Evolutionary conservation across 768 basidiomycete genomes (phyloP).

Genomic region (Boletus pseudo-olivaceus): DNA sequence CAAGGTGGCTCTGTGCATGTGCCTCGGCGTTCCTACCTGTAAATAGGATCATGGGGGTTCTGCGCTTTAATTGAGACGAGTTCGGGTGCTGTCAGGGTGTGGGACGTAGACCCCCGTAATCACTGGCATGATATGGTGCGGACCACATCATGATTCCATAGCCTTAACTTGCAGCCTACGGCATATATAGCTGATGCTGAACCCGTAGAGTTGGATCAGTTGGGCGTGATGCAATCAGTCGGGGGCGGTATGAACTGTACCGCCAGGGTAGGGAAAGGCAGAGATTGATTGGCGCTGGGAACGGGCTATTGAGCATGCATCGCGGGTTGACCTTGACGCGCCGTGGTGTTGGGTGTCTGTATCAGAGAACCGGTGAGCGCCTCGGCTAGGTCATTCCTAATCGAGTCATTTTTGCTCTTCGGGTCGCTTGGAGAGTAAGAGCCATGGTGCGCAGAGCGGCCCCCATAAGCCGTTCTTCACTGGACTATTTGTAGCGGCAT

Average conservation of each 20-base stretch:
- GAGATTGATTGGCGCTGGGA: conserved; percentile 6
- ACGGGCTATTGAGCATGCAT: neutral
- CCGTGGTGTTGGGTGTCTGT: neutral
- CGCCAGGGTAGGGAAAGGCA: neutral
- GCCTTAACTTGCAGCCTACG: conserved; percentile 4
- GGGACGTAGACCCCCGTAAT: conserved; percentile 2
- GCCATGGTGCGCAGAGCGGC: neutral
- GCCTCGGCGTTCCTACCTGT: conserved; percentile 4
- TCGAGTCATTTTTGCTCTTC: neutral
- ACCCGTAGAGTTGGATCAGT: conserved; percentile 10
- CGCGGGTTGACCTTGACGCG: neutral
- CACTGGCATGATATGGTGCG: too few species aligned
- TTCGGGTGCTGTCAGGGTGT: neutral
- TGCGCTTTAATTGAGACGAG: neutral
- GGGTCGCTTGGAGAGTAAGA: neutral
- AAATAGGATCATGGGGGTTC: neutral
- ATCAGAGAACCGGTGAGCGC: neutral
- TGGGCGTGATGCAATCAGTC: conserved; percentile 16
- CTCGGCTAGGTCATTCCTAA: neutral
- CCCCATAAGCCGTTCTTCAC: neutral
- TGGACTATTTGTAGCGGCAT: neutral
- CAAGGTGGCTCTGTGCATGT: neutral
- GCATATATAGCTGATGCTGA: neutral
- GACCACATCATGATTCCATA: conserved; percentile 4
- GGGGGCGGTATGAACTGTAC: neutral